A percentile compares a stretch with the other conserved stretches of the same genome.
Conservation (phyloP, 257 asterid genomes). For the Nicotiana otophora region DNA sequence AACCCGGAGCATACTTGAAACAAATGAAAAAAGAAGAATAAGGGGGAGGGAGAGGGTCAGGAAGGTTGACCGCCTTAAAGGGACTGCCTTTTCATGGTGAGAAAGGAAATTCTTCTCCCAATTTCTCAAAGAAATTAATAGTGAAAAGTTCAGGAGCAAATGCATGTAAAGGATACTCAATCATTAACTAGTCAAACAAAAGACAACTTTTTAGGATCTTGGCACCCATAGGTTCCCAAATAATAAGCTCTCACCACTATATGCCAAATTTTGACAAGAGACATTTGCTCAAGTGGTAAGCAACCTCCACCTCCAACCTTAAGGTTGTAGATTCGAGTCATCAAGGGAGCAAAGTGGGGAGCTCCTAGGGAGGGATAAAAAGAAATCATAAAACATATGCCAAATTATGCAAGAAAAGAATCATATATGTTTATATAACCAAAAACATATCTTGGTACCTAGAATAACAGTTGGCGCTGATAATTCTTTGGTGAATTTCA, state of each 20-base stretch:
- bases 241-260: neutral
- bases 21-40: no score
- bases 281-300: no score
- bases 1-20: no score
- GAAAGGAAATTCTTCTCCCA: neutral
- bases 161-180: neutral
- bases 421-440: neutral
- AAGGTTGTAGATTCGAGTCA: no score
- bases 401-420: neutral
- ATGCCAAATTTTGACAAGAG: neutral
- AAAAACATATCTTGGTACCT: slow-evolving; percentile 40
- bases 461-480: slow-evolving; percentile 65
- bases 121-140: neutral
- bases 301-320: no score
- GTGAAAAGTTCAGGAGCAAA: neutral
- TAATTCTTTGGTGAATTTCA: slow-evolving; percentile 83
- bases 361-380: no score
- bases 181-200: neutral
- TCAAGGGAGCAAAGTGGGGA: no score
- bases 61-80: neutral
- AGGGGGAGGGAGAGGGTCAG: neutral
- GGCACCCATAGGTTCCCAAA: neutral
- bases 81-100: neutral
- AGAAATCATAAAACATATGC: neutral
- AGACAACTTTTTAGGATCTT: neutral